phyloP scores from a whole-genome alignment of 768 basidiomycete genomes.

The Tulasnella sp. region DNA sequence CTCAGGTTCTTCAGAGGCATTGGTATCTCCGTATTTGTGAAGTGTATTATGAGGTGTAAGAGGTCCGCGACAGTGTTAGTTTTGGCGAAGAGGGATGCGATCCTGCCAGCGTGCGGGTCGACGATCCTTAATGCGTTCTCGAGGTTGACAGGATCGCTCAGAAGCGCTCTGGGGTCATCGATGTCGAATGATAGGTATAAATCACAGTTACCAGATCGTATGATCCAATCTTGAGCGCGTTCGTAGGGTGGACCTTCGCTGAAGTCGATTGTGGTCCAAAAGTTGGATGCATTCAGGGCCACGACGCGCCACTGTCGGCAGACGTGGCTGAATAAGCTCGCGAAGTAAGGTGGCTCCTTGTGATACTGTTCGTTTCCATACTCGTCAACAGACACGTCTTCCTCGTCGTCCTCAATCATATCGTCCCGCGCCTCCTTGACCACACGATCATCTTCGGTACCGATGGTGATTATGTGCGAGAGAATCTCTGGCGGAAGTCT shows the following conservation, averaged over 20 bases:
- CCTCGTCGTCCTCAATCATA: background rate
- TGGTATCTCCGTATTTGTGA: background rate
- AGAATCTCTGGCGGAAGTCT: constrained; percentile 7
- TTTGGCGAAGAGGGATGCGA: background rate
- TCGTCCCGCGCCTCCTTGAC: background rate
- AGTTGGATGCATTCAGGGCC: background rate
- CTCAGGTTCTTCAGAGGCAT: background rate
- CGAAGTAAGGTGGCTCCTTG: constrained; percentile 1
- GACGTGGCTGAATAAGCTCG: constrained; percentile 4
- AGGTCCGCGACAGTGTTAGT: background rate
- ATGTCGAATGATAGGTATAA: background rate
- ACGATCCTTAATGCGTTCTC: constrained; percentile 1
- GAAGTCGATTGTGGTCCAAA: constrained; percentile 12
- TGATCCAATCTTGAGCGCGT: background rate
- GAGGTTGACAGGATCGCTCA: background rate
- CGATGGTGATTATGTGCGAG: constrained; percentile 3
- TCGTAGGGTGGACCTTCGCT: constrained; percentile 11
- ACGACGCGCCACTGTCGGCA: constrained; percentile 9
- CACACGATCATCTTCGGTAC: background rate
- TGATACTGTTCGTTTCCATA: background rate
- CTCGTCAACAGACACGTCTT: background rate
- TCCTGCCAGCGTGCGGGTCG: background rate
- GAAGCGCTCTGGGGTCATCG: background rate
- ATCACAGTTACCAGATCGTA: background rate
- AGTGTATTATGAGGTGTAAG: background rate